Percentiles rank a stretch among this genome's conserved stretches.
phyloP scores from a whole-genome alignment of 148 eudicot species.

The Selenicereus undatus region DNA sequence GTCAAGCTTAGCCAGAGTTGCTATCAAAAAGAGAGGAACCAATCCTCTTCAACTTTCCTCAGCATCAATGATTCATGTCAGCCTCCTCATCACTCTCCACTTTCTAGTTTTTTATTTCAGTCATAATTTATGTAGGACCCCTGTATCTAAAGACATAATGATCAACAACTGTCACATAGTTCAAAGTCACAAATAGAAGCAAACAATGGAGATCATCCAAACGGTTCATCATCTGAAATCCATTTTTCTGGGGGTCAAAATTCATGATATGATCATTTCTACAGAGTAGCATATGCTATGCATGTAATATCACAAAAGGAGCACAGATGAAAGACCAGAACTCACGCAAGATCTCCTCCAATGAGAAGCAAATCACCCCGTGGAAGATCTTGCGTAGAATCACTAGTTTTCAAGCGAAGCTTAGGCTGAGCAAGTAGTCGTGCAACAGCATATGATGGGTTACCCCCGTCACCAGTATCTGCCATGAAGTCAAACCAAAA shows the following conservation, averaged over 20 bases:
- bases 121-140: not conserved
- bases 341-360: conserved; percentile 99
- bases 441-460: conserved; percentile 82
- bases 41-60: no score
- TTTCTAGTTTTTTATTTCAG: not conserved
- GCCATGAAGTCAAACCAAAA: conserved; percentile 99
- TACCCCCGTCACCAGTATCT: conserved; percentile 99
- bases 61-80: not conserved
- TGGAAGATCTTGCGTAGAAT: conserved; percentile 38
- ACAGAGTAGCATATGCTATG: not conserved
- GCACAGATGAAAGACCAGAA: not conserved
- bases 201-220: not conserved
- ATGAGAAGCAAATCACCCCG: conserved; percentile 80
- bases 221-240: not conserved
- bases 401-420: conserved; percentile 37
- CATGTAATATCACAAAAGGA: not conserved
- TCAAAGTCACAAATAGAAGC: not conserved
- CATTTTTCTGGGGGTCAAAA: no score
- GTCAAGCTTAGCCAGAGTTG: no score
- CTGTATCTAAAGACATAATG: not conserved
- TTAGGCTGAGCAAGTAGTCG: conserved; percentile 90
- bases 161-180: not conserved
- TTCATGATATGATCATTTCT: not conserved
- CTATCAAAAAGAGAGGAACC: no score
- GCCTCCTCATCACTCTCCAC: not conserved